Base-by-base conservation (phyloP, 2,329 filamentous ascomycete species). In the Alternaria hordeiaustralica region DNA sequence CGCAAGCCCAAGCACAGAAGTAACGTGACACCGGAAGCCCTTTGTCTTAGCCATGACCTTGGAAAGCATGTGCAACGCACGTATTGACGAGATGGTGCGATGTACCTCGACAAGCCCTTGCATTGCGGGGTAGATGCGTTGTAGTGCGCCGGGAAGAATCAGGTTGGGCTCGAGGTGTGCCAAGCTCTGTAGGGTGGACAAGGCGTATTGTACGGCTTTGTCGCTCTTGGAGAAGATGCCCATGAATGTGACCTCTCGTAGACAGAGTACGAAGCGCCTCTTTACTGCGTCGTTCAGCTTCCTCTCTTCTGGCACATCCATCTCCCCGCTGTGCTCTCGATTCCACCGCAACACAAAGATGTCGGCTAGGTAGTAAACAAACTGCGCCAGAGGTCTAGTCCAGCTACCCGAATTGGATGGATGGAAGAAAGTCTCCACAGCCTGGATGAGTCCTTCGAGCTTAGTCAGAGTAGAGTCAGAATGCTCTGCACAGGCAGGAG, bases 291-390 rank as follows among this genome's bases (percentile, higher is more conserved):
- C 87, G 65, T 89, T 96, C 69, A 99, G 89, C 71, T 85, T 90
- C 58, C 96, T 89, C 55, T 94, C 93, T 43, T 87, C 82, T 0
- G 95, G 94, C 2, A 95, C 88, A 47, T 97, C 92, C 82, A 97
- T 90, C 82, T 99, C 96, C 26, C 93, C 94, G 75, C 89, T 97
- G 77, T 92, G 91, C 81, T 99, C 96, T 56, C 95, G 89, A 77
- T 99, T 98, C 94, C 94, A 99, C 56, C 96, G 90, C 82, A 97
- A 96, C 46, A 99, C 93, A 79, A 99, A 99, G 73, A 97, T 94
- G 78, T 99, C 96, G 3, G 94, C 91, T 6, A 99, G 85, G 79
- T 97, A 97, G 78, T 94, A 94, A 6, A 96, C 92, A 58, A 99
- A 85, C 79, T 98, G 95, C 4, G 94, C 91, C 46, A 99, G 84